Base-by-base conservation (phyloP, 176 grass and related monocot genomes). In the Elaeis guineensis region DNA sequence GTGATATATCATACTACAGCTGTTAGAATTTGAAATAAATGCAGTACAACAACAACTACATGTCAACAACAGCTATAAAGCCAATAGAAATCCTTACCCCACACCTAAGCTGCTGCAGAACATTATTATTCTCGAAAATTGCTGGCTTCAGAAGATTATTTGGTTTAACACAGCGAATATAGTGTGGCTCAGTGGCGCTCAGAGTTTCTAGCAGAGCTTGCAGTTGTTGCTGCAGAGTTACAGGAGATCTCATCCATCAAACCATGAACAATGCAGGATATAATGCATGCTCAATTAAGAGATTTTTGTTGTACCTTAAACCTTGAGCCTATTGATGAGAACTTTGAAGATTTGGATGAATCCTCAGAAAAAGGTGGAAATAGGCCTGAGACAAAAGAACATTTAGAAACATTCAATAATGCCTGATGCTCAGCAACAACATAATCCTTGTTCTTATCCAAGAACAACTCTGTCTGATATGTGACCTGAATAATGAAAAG, bases 381-480 rank as follows among this genome's bases (percentile, higher is more conserved):
- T 65, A 98, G 81, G 9, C 70, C 26, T 18, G 93, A 82, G 76
- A 98, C 84, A 23, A 98, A 98, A n/a, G 64, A 56, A 82, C 87
- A 92, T 26, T 57, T 72, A 59, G 93, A 92, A 70, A 87, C 87
- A 89, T 63, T 72, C 73, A 98, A 69, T 50, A 89, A 63, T 63
- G 75, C 81, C 72, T 98, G 87, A 80, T 98, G 93, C 72, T 98
- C 93, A 76, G 93, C 93, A 80, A 98, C 77, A 58, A 98, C 84
- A 64, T 98, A 98, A 85, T 98, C 93, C 79, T 92, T 98, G 71
- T 98, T 98, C 72, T 98, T 98, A 52, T 98, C 87, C 54, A 98
- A 69, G 72, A 98, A 98, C 57, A 92, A 77, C 17, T 92, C 81
- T 16, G 93, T 89, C 79, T 92, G 93, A 78, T 98, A 98, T 55